Percentiles rank a stretch among this genome's conserved stretches.
These are phyloP conservation scores for Sugiyamaella qingdaonensis DNA, from an alignment of 805 yeast genomes.

Conservation along the genomic window DNA sequence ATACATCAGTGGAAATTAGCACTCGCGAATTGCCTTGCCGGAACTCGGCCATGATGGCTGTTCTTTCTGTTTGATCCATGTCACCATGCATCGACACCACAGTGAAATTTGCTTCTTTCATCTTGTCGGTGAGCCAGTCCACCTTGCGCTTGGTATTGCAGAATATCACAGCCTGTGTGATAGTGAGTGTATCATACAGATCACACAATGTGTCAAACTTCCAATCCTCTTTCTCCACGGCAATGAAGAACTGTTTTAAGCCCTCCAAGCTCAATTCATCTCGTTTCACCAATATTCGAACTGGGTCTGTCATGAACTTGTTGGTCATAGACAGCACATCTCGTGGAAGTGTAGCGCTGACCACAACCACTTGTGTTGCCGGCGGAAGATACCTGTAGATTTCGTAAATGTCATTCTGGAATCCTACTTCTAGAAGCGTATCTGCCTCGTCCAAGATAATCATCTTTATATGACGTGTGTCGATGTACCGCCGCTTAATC, in stretches of 20 bases:
- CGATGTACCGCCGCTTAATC: conserved; percentile 85
- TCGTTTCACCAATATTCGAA: conserved; percentile 87
- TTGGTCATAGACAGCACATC: conserved; percentile 88
- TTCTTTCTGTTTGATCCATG: conserved; percentile 91
- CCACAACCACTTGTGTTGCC: conserved; percentile 88
- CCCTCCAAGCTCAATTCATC: conserved; percentile 96
- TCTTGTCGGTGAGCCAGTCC: conserved; percentile 75
- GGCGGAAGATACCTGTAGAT: conserved; percentile 85
- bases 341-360: conserved; percentile 90
- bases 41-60: conserved; percentile 91
- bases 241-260: conserved; percentile 85
- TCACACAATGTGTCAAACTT: conserved; percentile 94
- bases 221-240: conserved; percentile 90
- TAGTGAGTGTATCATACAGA: conserved; percentile 89
- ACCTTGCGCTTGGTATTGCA: conserved; percentile 95
- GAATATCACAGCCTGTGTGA: conserved; percentile 96
- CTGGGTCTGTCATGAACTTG: conserved; percentile 93
- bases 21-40: conserved; percentile 92
- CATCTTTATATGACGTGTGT: conserved; percentile 83
- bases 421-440: conserved; percentile 90
- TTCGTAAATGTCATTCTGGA: conserved; percentile 93
- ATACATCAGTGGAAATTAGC: conserved; percentile 87
- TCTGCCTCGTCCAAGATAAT: conserved; percentile 97
- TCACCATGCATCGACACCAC: conserved; percentile 96
- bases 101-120: conserved; percentile 77